Conservation (phyloP, 1,139 yeast species). For the Saccharomycopsis hybrid region DNA sequence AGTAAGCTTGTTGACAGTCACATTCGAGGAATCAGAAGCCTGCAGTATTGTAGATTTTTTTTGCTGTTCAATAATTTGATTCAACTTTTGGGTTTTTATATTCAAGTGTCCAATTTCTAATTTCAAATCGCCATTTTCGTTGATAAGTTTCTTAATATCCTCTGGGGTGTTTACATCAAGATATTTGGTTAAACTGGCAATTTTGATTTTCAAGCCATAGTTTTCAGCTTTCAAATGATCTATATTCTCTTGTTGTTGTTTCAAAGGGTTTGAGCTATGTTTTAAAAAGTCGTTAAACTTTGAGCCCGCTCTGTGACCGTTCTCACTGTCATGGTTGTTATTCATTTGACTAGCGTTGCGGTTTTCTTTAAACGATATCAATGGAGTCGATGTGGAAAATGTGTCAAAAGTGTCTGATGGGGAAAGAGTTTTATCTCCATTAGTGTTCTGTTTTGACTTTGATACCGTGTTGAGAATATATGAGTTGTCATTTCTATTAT, state of each 20-base stretch:
- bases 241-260: slow-evolving; percentile 47
- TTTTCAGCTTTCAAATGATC: slow-evolving; percentile 52
- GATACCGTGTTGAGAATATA: slow-evolving; percentile 1
- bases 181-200: slow-evolving; percentile 46
- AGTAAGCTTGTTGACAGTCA: not conserved
- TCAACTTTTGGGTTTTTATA: not conserved
- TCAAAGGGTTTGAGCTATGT: slow-evolving; percentile 41
- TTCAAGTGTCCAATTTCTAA: slow-evolving; percentile 14
- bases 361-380: slow-evolving; percentile 4
- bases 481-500: not conserved
- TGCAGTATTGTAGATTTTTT: not conserved
- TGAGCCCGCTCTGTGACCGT: not conserved
- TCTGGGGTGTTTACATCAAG: slow-evolving; percentile 30
- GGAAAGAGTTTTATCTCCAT: not conserved
- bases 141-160: slow-evolving; percentile 21
- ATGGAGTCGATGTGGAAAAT: slow-evolving; percentile 17
- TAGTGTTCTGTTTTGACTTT: not conserved
- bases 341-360: too few species aligned
- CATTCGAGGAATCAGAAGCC: not conserved
- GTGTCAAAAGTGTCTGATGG: slow-evolving; percentile 11
- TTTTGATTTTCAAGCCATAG: slow-evolving; percentile 52
- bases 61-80: not conserved
- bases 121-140: slow-evolving; percentile 22
- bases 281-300: slow-evolving; percentile 25
- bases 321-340: slow-evolving; percentile 20